Evolutionary conservation across 306 rosid species (phyloP).

Genomic region (Begonia fuchsioides): DNA sequence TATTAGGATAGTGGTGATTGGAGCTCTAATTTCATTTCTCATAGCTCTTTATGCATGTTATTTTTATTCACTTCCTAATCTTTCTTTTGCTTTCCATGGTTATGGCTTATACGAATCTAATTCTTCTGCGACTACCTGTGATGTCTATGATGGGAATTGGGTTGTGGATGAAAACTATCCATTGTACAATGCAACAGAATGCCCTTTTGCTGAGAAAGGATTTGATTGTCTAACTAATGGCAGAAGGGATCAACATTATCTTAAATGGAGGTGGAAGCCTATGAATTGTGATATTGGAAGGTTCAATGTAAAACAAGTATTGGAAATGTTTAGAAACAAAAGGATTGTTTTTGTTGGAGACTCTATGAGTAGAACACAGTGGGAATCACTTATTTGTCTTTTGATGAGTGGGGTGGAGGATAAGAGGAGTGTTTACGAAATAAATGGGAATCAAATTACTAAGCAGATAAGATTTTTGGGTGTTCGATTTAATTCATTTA

Average conservation of each 20-base stretch:
- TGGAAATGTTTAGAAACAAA: conserved; percentile 48
- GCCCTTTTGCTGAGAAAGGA: conserved; percentile 72
- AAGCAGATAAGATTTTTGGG: conserved; percentile 55
- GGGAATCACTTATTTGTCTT: conserved; percentile 81
- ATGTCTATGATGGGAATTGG: conserved; percentile 61
- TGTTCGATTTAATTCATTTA: conserved; percentile 60
- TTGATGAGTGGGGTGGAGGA: conserved; percentile 76
- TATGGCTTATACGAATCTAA: conserved; percentile 15
- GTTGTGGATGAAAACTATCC: conserved; percentile 31
- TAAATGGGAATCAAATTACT: conserved; percentile 48
- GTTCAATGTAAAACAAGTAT: conserved; percentile 27
- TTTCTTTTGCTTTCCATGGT: conserved; percentile 22
- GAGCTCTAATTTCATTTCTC: conserved; percentile 41
- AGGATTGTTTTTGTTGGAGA: conserved; percentile 78
- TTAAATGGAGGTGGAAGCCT: conserved; percentile 73
- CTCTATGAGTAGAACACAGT: conserved; percentile 88
- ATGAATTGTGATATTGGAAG: conserved; percentile 38
- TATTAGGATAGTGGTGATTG: conserved; percentile 32
- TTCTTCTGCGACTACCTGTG: conserved; percentile 26
- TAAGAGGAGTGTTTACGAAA: conserved; percentile 59
- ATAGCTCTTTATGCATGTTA: conserved; percentile 46
- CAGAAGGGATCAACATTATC: conserved; percentile 44
- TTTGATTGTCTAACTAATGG: conserved; percentile 72
- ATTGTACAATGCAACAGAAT: conserved; percentile 59
- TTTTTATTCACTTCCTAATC: conserved; percentile 43